phyloP scores from a whole-genome alignment of 164 flowering plant genomes.

The Sedum album region DNA sequence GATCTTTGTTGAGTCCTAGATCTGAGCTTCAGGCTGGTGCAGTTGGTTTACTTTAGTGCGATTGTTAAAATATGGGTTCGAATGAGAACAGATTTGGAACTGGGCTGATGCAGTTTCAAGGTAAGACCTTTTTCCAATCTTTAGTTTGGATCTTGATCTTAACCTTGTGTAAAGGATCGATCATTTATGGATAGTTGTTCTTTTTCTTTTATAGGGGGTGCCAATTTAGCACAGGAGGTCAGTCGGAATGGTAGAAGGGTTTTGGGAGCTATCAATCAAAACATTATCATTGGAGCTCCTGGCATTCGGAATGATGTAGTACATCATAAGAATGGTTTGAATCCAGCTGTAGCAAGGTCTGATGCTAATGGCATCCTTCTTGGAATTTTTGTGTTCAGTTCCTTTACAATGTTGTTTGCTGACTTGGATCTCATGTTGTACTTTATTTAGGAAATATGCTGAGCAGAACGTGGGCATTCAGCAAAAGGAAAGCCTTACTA shows the following conservation, averaged over 20 bases:
- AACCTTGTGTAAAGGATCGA: neutral
- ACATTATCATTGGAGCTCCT: conserved; percentile 9
- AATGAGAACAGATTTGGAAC: conserved; percentile 2
- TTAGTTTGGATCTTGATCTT: neutral
- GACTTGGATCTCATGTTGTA: neutral
- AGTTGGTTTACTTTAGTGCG: neutral
- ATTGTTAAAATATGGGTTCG: neutral
- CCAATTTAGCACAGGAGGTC: conserved; percentile 5
- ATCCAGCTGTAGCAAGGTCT: neutral
- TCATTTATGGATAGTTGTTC: neutral
- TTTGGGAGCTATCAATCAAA: conserved; percentile 12
- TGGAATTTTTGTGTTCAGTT: neutral
- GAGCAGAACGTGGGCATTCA: neutral
- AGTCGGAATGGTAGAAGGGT: conserved; percentile 9
- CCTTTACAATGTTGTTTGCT: neutral
- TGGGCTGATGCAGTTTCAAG: conserved; percentile 1
- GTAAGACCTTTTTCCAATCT: neutral
- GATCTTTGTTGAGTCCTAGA: neutral
- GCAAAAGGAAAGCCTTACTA: neutral
- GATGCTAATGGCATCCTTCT: neutral
- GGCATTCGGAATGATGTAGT: neutral
- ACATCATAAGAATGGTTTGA: neutral
- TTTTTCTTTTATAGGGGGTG: neutral
- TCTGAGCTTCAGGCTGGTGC: neutral
- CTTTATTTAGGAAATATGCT: neutral